Evolutionary conservation across 345 rosid genomes (phyloP).

Genomic region (Brassica juncea): DNA sequence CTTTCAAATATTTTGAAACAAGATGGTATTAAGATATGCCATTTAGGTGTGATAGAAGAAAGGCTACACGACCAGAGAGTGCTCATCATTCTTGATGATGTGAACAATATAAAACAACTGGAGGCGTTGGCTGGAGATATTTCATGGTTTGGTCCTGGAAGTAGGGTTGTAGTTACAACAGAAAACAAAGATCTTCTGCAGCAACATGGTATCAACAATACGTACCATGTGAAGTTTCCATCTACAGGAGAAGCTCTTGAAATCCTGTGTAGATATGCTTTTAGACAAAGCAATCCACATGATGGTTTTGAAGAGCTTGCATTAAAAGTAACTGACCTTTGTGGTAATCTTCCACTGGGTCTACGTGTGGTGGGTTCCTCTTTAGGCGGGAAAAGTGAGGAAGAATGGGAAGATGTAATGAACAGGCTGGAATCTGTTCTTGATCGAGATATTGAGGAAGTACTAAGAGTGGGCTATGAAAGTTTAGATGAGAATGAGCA

Average conservation of each 20-base stretch:
- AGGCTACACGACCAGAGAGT: not conserved
- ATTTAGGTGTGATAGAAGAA: not conserved
- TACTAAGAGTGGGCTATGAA: slow-evolving; percentile 30
- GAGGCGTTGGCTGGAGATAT: not conserved
- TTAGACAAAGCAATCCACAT: not conserved
- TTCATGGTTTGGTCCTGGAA: not conserved
- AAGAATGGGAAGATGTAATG: not conserved
- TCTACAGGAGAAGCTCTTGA: not conserved
- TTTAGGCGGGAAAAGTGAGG: slow-evolving; percentile 24
- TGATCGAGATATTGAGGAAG: slow-evolving; percentile 1
- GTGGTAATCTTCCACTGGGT: not conserved
- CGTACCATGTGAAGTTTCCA: not conserved
- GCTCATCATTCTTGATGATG: not conserved
- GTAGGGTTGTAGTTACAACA: not conserved
- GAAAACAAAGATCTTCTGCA: not conserved
- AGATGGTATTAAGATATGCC: not conserved
- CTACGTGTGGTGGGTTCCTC: not conserved
- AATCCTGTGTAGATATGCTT: not conserved
- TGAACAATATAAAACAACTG: not conserved
- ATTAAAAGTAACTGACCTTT: not conserved
- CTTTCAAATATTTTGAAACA: not conserved
- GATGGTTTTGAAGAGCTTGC: not conserved
- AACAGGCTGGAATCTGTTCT: slow-evolving; percentile 13
- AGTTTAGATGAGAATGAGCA: slow-evolving; percentile 24
- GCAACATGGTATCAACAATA: not conserved